phyloP scores from a whole-genome alignment of 2,329 filamentous ascomycete species.

The Aspergillus versicolor region DNA sequence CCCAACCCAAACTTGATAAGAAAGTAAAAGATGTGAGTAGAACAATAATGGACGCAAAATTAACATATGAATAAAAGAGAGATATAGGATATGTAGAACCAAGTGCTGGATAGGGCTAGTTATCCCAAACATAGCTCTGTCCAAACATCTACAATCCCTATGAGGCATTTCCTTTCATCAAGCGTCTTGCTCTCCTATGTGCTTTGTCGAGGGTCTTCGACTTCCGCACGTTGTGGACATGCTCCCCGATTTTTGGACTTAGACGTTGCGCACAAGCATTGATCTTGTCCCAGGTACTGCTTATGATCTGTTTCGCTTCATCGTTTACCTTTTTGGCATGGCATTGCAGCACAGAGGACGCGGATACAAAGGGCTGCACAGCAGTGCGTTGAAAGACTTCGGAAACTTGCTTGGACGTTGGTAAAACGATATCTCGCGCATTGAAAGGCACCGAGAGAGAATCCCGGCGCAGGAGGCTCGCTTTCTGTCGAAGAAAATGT shows the following conservation, averaged over 20 bases:
- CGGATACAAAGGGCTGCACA: conserved; percentile 31
- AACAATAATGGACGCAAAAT: not conserved
- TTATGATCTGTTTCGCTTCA: conserved; percentile 28
- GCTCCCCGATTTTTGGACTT: conserved; percentile 27
- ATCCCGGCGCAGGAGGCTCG: conserved; percentile 25
- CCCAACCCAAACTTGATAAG: conserved; percentile 11
- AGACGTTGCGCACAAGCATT: conserved; percentile 23
- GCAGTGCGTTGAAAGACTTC: conserved; percentile 31
- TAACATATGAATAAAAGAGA: not conserved
- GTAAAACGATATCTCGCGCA: conserved; percentile 26
- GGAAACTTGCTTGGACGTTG: conserved; percentile 36
- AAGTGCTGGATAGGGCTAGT: not conserved
- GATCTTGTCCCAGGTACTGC: conserved; percentile 29
- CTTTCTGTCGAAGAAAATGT: conserved; percentile 33
- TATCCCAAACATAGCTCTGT: not conserved
- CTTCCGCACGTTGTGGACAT: conserved; percentile 28
- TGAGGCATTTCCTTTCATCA: conserved; percentile 26
- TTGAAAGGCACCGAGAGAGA: conserved; percentile 23
- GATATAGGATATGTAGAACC: not conserved
- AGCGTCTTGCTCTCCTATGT: conserved; percentile 33
- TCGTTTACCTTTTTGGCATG: conserved; percentile 29
- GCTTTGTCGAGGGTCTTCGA: conserved; percentile 33
- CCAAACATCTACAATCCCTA: conserved; percentile 6
- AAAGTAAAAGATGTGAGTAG: conserved; percentile 2
- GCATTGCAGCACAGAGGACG: conserved; percentile 31